Evolutionary conservation across 306 rosid genomes (phyloP), one percentile per base, ranked within the genome.

Genomic region (Gastrolobium bilobum): DNA sequence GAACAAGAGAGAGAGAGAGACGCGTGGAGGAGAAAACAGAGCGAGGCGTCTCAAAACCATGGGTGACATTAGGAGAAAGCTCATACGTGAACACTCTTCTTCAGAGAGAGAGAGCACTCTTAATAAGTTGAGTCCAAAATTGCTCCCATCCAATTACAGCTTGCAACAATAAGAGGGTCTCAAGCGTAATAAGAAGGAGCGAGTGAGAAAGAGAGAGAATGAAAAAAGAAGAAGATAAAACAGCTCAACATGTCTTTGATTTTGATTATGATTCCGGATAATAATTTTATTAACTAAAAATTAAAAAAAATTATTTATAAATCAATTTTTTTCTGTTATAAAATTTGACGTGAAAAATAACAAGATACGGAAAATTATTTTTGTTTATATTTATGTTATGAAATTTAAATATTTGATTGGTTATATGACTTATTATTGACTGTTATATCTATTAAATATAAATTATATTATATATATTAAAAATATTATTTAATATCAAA

Each of bases 241-340:
- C 92, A 87, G 86, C 90, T 84, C 90, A 86, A 85, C 96, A 89
- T 88, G 90, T 82, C 83, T 84, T 86, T 82, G 64, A 57, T 81
- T 84, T 82, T 72, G 76, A 80, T 74, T 66, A 46, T n/a, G 2
- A 53, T 20, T 20, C 26, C 26, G 26, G 26, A 70, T 42, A 6
- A 81, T 73, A 40, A 63, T 5, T 53, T 15, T 6, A n/a, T n/a
- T n/a, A n/a, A n/a, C n/a, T n/a, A n/a, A n/a, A n/a, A n/a, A n/a
- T n/a, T n/a, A n/a, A n/a, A n/a, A n/a, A n/a, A n/a, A n/a, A n/a
- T n/a, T n/a, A n/a, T n/a, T n/a, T n/a, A n/a, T n/a, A n/a, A n/a
- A n/a, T n/a, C n/a, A n/a, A n/a, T n/a, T n/a, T n/a, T n/a, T n/a
- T n/a, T n/a, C n/a, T n/a, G n/a, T n/a, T n/a, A n/a, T n/a, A n/a